A percentile compares a stretch with the other conserved stretches of the same genome.
These are phyloP conservation scores for Thermochaetoides thermophila DNA, from an alignment of 495 filamentous ascomycete genomes.

Conservation along the genomic window DNA sequence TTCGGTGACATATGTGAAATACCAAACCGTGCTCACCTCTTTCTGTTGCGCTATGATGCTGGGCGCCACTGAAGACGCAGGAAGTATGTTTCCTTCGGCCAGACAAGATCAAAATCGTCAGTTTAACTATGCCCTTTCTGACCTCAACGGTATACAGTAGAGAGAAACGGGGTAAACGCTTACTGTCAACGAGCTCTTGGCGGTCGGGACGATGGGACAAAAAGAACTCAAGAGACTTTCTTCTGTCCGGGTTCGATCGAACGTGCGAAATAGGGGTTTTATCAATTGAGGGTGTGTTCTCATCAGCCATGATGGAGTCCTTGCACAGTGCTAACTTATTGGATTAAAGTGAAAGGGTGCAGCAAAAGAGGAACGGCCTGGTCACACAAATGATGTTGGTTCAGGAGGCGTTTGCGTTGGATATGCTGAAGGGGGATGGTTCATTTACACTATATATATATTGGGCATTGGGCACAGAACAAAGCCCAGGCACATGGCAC, in stretches of 20 bases:
- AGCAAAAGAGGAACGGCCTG: neutral
- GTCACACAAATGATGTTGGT: neutral
- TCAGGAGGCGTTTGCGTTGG: too few relatives aligned
- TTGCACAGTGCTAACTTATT: too few relatives aligned
- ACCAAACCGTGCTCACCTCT: conserved; percentile 29
- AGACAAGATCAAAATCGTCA: conserved; percentile 2
- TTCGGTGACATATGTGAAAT: too few relatives aligned
- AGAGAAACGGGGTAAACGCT: conserved; percentile 10
- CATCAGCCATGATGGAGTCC: conserved; percentile 25
- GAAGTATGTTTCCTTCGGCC: conserved; percentile 60
- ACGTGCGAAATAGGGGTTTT: conserved; percentile 52
- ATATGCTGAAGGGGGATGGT: too few relatives aligned
- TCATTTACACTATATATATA: too few relatives aligned
- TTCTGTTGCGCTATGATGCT: conserved; percentile 60
- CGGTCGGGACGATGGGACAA: conserved; percentile 64
- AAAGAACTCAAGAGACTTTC: conserved; percentile 81
- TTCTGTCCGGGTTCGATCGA: conserved; percentile 40
- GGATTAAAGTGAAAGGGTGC: too few relatives aligned
- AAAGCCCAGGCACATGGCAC: too few relatives aligned
- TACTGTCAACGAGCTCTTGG: conserved; percentile 76
- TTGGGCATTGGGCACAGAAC: too few relatives aligned
- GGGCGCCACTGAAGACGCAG: conserved; percentile 57
- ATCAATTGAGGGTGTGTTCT: conserved; percentile 20
- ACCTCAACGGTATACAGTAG: too few relatives aligned
- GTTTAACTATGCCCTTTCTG: neutral